These are phyloP conservation scores for Solanum medicagineum DNA, from an alignment of 257 asterid genomes.

Conservation along the genomic window DNA sequence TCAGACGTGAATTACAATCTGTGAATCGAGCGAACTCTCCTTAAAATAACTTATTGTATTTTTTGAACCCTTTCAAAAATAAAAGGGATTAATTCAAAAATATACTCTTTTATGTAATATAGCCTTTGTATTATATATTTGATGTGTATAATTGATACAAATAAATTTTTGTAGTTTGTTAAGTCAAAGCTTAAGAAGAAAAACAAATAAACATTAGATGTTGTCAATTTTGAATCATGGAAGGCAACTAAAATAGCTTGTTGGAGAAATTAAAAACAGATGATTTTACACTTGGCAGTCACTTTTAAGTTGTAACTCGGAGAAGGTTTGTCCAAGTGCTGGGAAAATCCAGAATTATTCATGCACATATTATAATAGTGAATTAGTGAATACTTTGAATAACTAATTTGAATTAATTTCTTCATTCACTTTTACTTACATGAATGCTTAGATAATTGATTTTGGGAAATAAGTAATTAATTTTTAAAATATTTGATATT, in stretches of 20 bases:
- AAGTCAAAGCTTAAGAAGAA: background rate
- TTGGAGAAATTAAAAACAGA: background rate
- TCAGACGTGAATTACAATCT: too few species aligned
- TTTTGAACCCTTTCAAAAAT: too few species aligned
- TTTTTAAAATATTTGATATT: too few species aligned
- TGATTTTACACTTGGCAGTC: background rate
- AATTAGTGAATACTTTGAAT: too few species aligned
- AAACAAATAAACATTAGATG: background rate
- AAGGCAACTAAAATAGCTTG: background rate
- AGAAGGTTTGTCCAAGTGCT: background rate
- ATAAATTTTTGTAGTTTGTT: background rate
- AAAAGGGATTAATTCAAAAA: too few species aligned
- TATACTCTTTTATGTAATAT: too few species aligned
- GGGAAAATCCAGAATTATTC: background rate
- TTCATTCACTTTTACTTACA: too few species aligned
- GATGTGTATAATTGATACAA: background rate
- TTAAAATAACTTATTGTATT: too few species aligned
- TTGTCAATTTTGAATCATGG: background rate
- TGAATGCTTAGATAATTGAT: too few species aligned
- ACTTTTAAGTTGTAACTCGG: background rate
- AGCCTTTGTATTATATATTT: background rate
- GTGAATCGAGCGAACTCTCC: too few species aligned
- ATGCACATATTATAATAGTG: background rate
- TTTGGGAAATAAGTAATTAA: too few species aligned
- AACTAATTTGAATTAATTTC: too few species aligned